Conservation (phyloP, 495 filamentous ascomycete genomes). For the Aspergillus sclerotiicarbonarius region DNA sequence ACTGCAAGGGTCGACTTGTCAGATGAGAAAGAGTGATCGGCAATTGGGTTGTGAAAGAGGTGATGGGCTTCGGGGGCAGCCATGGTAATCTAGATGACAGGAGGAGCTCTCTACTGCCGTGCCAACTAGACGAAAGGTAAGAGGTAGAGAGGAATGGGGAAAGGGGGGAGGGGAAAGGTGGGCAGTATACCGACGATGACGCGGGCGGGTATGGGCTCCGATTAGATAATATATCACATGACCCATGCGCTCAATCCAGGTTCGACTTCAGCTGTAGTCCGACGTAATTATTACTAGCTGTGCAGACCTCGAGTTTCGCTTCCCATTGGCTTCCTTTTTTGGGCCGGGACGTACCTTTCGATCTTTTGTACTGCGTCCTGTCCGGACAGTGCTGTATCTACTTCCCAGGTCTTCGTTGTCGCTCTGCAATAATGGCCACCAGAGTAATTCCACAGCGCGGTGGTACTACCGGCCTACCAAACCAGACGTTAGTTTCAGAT, state of each 20-base stretch:
- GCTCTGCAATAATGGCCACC: slow-evolving; percentile 36
- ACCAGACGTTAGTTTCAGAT: slow-evolving; percentile 63
- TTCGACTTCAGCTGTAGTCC: not conserved
- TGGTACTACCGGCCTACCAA: slow-evolving; percentile 51
- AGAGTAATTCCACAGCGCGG: slow-evolving; percentile 35
- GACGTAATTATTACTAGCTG: not conserved
- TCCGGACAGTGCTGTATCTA: not conserved
- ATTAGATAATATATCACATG: slow-evolving; percentile 31
- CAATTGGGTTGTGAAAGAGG: slow-evolving; percentile 93
- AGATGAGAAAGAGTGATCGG: slow-evolving; percentile 95
- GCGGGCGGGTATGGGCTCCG: slow-evolving; percentile 2
- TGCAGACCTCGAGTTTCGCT: not conserved
- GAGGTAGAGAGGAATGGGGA: not conserved
- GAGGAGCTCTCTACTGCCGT: slow-evolving; percentile 99
- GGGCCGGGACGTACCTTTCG: slow-evolving; percentile 12
- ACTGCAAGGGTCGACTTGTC: slow-evolving; percentile 88
- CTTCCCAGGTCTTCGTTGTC: not conserved
- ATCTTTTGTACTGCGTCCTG: not conserved
- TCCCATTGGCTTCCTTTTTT: slow-evolving; percentile 3
- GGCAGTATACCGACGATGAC: slow-evolving; percentile 23
- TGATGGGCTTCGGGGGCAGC: slow-evolving; percentile 87
- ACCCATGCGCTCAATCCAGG: slow-evolving; percentile 4
- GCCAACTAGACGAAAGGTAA: not conserved
- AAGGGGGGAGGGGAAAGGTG: not conserved
- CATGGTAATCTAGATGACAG: slow-evolving; percentile 75